Base-by-base conservation (phyloP, 345 rosid species). In the Erysimum cheiranthoides region DNA sequence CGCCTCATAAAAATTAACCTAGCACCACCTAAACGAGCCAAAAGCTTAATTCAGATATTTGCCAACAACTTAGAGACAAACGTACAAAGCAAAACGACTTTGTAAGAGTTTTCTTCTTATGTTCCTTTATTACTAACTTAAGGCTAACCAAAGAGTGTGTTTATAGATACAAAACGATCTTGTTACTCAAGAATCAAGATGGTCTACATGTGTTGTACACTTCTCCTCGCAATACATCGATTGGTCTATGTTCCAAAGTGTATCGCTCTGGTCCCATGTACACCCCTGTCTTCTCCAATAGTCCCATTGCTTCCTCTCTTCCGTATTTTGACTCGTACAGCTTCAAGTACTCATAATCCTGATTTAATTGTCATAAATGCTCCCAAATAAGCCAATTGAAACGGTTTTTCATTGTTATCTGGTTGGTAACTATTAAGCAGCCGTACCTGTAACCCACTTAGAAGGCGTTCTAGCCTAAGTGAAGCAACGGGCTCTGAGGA, bases 221-320 rank as follows among this genome's bases (percentile, higher is more conserved):
- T 86, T 92, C 99, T 73, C 92, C 93, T 57, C 99, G 91, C 91
- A 92, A 82, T 43, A 86, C 76, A 78, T 95, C 97, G 32, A 92
- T 78, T 38, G 97, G 92, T 87, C 85, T 73, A 83, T 94, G 98
- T 54, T 95, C 97, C 14, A 38, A 61, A n/a, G 97, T 85, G 86
- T 94, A 89, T 13, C 95, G 93, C 83, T 94, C 98, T 0, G 98
- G 98, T 25, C 97, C 97, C 38, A 81, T 64, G 75, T 94, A 90
- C 61, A 90, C 78, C 16, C 98, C 93, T 3, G 97, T 90, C 88
- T 80, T 92, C 87, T 92, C 97, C 81, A 94, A 68, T 11, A 94
- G 84, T 8, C 90, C 86, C 67, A 84, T 81, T 59, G 88, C 96
- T 80, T 86, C 97, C 25, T 86, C 91, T 61, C 90, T 82, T 21